A percentile compares a stretch with the other conserved stretches of the same genome.
Evolutionary conservation across 306 rosid species (phyloP).

Genomic region (Herpetospermum pedunculosum): DNA sequence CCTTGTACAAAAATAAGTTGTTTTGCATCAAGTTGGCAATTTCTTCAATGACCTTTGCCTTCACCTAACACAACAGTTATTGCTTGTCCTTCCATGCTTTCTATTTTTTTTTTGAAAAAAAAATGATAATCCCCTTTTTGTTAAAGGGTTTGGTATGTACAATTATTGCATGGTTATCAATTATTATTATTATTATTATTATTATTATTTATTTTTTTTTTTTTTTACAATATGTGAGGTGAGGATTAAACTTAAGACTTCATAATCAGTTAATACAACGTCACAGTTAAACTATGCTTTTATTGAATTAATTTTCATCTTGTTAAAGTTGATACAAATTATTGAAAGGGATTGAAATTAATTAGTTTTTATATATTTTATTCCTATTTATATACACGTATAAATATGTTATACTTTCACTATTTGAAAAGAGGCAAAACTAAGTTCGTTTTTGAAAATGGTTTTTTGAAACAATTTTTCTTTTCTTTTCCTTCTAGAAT

Average conservation of each 20-base stretch:
- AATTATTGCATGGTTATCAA: neutral
- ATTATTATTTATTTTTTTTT: too few relatives aligned
- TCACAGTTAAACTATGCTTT: too few relatives aligned
- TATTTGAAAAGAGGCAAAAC: neutral
- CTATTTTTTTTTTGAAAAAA: neutral
- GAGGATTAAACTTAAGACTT: too few relatives aligned
- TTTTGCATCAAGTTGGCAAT: neutral
- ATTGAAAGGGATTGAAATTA: neutral
- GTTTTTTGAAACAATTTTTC: neutral
- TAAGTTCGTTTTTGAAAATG: neutral
- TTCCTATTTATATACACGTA: neutral
- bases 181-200: too few relatives aligned
- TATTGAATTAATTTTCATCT: neutral
- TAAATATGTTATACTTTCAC: neutral
- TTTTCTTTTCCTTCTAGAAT: neutral
- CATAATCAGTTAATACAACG: too few relatives aligned
- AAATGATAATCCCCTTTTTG: neutral
- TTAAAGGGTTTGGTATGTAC: neutral
- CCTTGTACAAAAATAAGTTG: too few relatives aligned
- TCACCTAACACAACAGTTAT: constrained; percentile 7
- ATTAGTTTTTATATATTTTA: neutral
- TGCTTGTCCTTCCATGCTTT: neutral
- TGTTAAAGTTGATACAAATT: neutral
- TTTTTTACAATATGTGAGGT: too few relatives aligned
- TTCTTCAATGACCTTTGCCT: neutral